Conservation (phyloP, 192 early-diverging fungal genomes). For the Linnemannia elongata region DNA sequence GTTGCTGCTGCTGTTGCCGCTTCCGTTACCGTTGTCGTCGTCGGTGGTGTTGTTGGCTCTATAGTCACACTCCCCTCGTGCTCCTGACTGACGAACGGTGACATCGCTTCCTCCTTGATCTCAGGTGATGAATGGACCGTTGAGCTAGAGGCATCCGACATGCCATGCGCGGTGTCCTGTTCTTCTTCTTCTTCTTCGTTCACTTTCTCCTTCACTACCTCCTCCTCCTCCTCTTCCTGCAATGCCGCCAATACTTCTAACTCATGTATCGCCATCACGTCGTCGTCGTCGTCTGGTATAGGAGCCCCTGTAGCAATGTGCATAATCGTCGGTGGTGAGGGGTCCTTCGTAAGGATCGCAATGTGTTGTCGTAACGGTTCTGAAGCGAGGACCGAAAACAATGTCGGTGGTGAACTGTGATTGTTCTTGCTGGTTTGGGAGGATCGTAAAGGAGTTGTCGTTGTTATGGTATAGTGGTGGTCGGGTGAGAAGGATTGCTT, state of each 20-base stretch:
- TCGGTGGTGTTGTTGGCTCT: not conserved
- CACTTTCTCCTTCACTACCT: not conserved
- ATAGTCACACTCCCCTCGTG: not conserved
- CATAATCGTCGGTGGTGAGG: slow-evolving; percentile 13
- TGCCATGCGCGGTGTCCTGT: not conserved
- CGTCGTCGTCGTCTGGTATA: not conserved
- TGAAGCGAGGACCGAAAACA: slow-evolving; percentile 17
- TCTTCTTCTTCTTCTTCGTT: not conserved
- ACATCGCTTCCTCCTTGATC: not conserved
- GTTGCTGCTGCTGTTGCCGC: not conserved
- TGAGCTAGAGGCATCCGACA: not conserved
- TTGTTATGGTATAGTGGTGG: not conserved
- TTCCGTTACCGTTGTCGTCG: not conserved
- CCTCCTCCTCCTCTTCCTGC: not conserved
- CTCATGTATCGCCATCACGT: not conserved
- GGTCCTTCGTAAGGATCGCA: slow-evolving; percentile 12
- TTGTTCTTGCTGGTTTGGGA: not conserved
- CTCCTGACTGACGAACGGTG: not conserved
- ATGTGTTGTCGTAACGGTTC: slow-evolving; percentile 33
- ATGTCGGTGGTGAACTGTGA: not conserved
- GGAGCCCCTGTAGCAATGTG: not conserved
- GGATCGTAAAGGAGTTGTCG: not conserved
- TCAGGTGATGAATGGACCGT: too few species aligned
- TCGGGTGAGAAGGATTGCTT: not conserved
- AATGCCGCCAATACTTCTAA: not conserved